Evolutionary conservation across 768 basidiomycete genomes (phyloP), one percentile per base, ranked within the genome.

Genomic region (Kwoniella bestiolae): DNA sequence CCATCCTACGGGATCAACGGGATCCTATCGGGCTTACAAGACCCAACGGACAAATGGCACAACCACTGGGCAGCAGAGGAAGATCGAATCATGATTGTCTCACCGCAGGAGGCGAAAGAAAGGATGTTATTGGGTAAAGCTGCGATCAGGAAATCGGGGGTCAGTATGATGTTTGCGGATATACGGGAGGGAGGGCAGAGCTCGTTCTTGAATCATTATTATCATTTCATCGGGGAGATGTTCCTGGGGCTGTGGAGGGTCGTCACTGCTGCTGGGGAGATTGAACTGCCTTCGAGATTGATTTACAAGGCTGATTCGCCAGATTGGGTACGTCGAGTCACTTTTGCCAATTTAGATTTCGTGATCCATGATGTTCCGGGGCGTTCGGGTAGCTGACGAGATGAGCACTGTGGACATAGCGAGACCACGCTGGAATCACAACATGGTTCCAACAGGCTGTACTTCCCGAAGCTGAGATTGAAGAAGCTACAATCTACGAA

Each of bases 371-470:
- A n/a, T n/a, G n/a, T n/a, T n/a, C n/a, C n/a, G n/a, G n/a, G n/a
- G n/a, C n/a, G n/a, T n/a, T n/a, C n/a, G n/a, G n/a, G n/a, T n/a
- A n/a, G n/a, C n/a, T n/a, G n/a, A n/a, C n/a, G n/a, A n/a, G n/a
- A n/a, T n/a, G n/a, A n/a, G n/a, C 55, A 38, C 16, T 0, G 2
- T 35, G n/a, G 52, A 26, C 23, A 8, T 47, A 62, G 66, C 26
- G 66, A 51, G 66, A 67, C 38, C 60, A 26, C 3, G 66, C 66
- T 35, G 66, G 66, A 14, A 58, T 71, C 26, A 71, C 69, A 7
- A 63, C 65, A 11, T 71, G 69, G 69, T 67, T 71, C 50, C 57
- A 60, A 46, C 66, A 71, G 51, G 60, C 65, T n/a, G 59, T 71
- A 8, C 55, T 71, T 29, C 66, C 69, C 5, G 63, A 60, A 29